Conservation (phyloP, 2,329 filamentous ascomycete genomes). For the Clathrospora elynae region DNA sequence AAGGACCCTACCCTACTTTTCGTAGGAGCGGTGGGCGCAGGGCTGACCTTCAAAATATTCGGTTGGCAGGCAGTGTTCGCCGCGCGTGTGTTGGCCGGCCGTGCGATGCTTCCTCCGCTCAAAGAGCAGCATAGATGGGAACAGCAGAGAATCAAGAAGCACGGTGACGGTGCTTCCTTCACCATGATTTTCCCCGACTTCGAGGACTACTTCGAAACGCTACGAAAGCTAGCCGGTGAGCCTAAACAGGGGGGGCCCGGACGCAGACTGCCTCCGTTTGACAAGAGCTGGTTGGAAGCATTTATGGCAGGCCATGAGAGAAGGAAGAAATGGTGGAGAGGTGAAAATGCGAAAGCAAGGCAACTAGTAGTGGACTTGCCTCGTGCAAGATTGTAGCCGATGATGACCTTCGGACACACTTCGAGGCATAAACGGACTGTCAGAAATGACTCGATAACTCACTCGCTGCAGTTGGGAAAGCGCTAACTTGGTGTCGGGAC, state of each 20-base stretch:
- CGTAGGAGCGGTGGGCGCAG: conserved; percentile 59
- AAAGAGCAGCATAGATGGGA: conserved; percentile 64
- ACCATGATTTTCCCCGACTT: conserved; percentile 65
- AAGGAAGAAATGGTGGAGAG: conserved; percentile 64
- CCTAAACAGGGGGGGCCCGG: conserved; percentile 50
- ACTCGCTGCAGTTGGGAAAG: too few relatives aligned
- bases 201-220: conserved; percentile 66
- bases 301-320: conserved; percentile 62
- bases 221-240: conserved; percentile 58
- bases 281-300: conserved; percentile 54
- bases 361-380: neutral
- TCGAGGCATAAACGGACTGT: too few relatives aligned
- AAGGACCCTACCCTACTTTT: conserved; percentile 62
- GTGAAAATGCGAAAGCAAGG: conserved; percentile 53
- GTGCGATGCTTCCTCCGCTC: conserved; percentile 56
- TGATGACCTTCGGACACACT: too few relatives aligned
- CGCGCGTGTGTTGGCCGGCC: conserved; percentile 63
- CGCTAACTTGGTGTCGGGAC: too few relatives aligned
- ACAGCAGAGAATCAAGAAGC: conserved; percentile 56
- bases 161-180: conserved; percentile 64
- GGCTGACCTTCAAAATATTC: conserved; percentile 69
- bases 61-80: conserved; percentile 70
- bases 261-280: conserved; percentile 52
- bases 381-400: conserved; percentile 4
- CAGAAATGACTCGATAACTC: too few relatives aligned